Evolutionary conservation across 2,329 filamentous ascomycete species (phyloP), one percentile per base, ranked within the genome.

Genomic region (Curvularia sp.): DNA sequence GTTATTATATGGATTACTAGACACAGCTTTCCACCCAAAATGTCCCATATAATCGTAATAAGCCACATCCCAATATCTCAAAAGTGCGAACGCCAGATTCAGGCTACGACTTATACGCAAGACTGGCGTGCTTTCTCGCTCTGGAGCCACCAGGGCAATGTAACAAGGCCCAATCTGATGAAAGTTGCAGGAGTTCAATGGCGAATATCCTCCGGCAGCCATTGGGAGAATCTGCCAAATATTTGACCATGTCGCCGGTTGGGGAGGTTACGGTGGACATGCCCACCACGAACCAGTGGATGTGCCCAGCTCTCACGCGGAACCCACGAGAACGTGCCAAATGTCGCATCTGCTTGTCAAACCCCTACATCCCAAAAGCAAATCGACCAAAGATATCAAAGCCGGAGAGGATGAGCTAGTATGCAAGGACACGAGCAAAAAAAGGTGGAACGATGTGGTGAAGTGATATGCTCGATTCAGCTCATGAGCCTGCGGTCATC

Each of bases 401-500:
- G 2, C 39, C 41, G 28, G 24, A 24, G 15, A 44, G 18, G 35
- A 28, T 42, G n/a, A 20, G 10, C 44, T 38, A 49, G 28, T 13
- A 31, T 4, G 10, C n/a, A 38, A 26, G 28, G 42, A 52, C 47
- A 24, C 18, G 18, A 18, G 1, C 18, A 33, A 30, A n/a, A 52
- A 53, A 30, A 12, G 18, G 51, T 3, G 31, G n/a, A 38, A 48
- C 33, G 4, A n/a, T 15, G 3, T 33, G 10, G 5, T 69, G 62
- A 66, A 71, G 65, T 69, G 60, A 70, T 75, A 74, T 70, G 70
- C 69, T 74, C 70, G 65, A 77, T 76, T 77, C 67, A 76, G 74
- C 75, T 78, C 75, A 71, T 78, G 69, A 77, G 76, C 72, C 71
- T 73, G 75, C 78, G 80, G 84, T 82, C 80, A 64, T 67, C 78